Evolutionary conservation across 306 rosid genomes (phyloP).

Genomic region (Sophora flavescens): DNA sequence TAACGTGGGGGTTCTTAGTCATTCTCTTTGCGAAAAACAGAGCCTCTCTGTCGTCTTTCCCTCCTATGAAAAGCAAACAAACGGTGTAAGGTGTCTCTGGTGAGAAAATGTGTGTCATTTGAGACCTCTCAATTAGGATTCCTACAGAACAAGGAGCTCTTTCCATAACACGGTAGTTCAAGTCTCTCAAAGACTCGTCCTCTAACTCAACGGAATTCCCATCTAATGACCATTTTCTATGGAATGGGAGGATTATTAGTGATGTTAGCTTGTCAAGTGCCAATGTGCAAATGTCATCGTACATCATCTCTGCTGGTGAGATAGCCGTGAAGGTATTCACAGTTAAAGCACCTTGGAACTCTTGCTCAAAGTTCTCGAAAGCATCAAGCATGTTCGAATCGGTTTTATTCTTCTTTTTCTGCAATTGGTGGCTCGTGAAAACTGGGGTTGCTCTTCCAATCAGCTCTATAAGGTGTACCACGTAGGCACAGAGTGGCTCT

Average conservation of each 20-base stretch:
- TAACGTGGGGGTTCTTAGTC: conserved; percentile 47
- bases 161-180: conserved; percentile 59
- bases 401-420: conserved; percentile 42
- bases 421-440: conserved; percentile 65
- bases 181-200: conserved; percentile 50
- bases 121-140: conserved; percentile 57
- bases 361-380: conserved; percentile 53
- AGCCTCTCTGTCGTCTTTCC: conserved; percentile 77
- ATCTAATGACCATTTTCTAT: conserved; percentile 61
- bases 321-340: conserved; percentile 65
- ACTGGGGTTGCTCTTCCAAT: conserved; percentile 70
- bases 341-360: conserved; percentile 25
- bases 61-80: conserved; percentile 72
- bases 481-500: conserved; percentile 51
- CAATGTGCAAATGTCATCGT: conserved; percentile 69
- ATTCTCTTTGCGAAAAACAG: conserved; percentile 56
- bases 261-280: conserved; percentile 69
- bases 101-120: conserved; percentile 42
- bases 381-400: conserved; percentile 50
- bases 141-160: conserved; percentile 81
- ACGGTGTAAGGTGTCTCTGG: conserved; percentile 41
- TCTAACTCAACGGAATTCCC: conserved; percentile 56
- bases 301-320: conserved; percentile 67
- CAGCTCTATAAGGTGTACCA: conserved; percentile 69
- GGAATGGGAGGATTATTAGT: conserved; percentile 72